These are phyloP conservation scores for Saccharomyces hybrid DNA, from an alignment of 1,139 yeast genomes.

Conservation along the genomic window DNA sequence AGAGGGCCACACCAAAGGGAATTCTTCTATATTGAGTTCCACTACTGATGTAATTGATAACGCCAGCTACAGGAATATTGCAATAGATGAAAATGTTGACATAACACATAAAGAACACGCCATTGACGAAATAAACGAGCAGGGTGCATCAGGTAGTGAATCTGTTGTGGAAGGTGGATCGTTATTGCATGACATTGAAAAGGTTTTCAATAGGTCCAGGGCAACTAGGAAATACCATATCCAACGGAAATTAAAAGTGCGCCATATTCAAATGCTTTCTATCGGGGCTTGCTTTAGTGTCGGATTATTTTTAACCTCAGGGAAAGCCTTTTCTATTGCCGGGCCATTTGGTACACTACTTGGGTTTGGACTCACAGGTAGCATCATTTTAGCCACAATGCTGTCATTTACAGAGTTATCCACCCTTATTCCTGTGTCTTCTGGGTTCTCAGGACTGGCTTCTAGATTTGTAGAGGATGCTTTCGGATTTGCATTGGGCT, in stretches of 20 bases:
- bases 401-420: conserved; percentile 77
- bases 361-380: conserved; percentile 60
- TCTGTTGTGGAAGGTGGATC: conserved; percentile 1
- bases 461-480: conserved; percentile 79
- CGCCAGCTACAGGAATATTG: conserved; percentile 18
- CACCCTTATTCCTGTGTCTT: conserved; percentile 70
- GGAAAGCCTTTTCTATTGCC: conserved; percentile 63
- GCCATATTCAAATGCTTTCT: conserved; percentile 75
- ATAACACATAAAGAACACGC: conserved; percentile 3
- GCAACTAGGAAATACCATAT: conserved; percentile 14
- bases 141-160: conserved; percentile 1
- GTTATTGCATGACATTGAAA: conserved; percentile 3
- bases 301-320: conserved; percentile 66
- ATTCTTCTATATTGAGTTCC: not conserved
- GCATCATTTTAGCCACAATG: conserved; percentile 59
- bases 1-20: not conserved
- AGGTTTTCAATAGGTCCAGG: conserved; percentile 2
- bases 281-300: conserved; percentile 77
- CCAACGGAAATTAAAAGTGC: conserved; percentile 51
- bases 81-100: conserved; percentile 15
- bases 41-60: conserved; percentile 17
- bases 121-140: conserved; percentile 2
- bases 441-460: conserved; percentile 68
- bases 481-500: conserved; percentile 74
- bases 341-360: conserved; percentile 77